Percentiles rank a stretch among this genome's conserved stretches.
phyloP scores from a whole-genome alignment of 1,284 basidiomycete species.

The Laetiporus sulphureus region DNA sequence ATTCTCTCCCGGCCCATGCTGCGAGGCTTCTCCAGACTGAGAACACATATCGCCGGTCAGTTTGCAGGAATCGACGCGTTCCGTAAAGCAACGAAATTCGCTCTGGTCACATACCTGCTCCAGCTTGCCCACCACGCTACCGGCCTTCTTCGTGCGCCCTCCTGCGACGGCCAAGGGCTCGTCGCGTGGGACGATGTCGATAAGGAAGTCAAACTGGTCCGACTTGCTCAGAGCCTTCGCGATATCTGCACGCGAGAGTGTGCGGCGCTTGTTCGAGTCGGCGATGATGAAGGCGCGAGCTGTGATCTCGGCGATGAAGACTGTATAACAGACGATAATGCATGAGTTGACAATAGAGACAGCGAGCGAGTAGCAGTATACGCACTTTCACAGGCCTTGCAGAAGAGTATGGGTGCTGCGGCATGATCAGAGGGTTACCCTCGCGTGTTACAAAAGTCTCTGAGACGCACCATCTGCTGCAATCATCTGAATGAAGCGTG shows the following conservation, averaged over 20 bases:
- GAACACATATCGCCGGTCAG: not conserved
- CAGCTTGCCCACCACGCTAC: constrained; percentile 12
- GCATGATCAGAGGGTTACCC: not conserved
- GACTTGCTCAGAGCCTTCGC: constrained; percentile 84
- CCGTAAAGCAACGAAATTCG: too few species aligned
- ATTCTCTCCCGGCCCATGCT: not conserved
- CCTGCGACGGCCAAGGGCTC: constrained; percentile 34
- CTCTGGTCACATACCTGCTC: constrained; percentile 7
- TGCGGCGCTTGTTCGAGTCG: constrained; percentile 88
- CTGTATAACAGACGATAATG: constrained; percentile 34
- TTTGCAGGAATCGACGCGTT: too few species aligned
- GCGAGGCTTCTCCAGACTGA: constrained; percentile 1
- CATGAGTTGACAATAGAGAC: constrained; percentile 1
- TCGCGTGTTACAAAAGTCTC: too few species aligned
- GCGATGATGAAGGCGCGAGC: constrained; percentile 91
- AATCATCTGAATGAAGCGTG: constrained; percentile 67
- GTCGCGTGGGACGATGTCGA: constrained; percentile 87
- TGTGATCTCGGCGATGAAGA: constrained; percentile 93
- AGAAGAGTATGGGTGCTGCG: constrained; percentile 86
- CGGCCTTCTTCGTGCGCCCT: constrained; percentile 21
- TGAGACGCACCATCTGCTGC: constrained; percentile 74
- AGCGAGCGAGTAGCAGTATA: constrained; percentile 13
- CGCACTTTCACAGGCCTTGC: constrained; percentile 94
- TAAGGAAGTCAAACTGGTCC: constrained; percentile 91
- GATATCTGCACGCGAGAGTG: constrained; percentile 86